Conservation (phyloP, 2,329 filamentous ascomycete genomes). For the Penicillium paneum region DNA sequence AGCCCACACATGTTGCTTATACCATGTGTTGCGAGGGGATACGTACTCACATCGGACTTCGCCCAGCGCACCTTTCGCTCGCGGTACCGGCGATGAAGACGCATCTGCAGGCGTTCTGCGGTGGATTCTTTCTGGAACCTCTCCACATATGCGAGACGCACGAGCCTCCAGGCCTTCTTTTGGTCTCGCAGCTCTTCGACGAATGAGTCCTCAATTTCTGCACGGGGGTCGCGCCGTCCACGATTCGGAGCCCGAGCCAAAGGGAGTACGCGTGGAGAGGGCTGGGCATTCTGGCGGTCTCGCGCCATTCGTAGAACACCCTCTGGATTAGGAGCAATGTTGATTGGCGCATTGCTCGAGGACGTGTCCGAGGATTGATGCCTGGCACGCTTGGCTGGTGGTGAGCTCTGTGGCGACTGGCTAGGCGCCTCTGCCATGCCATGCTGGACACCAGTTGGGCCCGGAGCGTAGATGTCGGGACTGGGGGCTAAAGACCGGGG, state of each 20-base stretch:
- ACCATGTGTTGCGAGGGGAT: conserved; percentile 9
- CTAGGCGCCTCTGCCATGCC: conserved; percentile 18
- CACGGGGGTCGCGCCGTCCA: conserved; percentile 36
- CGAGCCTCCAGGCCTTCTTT: conserved; percentile 38
- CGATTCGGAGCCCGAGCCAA: conserved; percentile 32
- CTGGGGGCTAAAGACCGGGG: conserved; percentile 25
- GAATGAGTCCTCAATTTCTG: conserved; percentile 40
- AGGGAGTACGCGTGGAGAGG: conserved; percentile 26
- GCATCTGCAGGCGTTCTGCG: conserved; percentile 44
- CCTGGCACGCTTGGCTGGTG: conserved; percentile 24
- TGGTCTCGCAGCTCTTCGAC: conserved; percentile 38
- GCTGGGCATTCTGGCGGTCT: conserved; percentile 31
- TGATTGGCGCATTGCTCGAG: conserved; percentile 30
- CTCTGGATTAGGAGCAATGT: conserved; percentile 41
- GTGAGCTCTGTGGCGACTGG: conserved; percentile 24
- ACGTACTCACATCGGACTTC: conserved; percentile 47
- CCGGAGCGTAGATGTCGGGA: conserved; percentile 25
- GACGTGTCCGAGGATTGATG: conserved; percentile 21
- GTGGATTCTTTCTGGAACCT: conserved; percentile 39
- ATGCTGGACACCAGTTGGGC: conserved; percentile 21
- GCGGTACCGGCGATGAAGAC: conserved; percentile 38
- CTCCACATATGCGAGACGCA: conserved; percentile 37
- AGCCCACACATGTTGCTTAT: background rate
- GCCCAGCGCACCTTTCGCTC: conserved; percentile 38
- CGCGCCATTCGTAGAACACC: conserved; percentile 40